Evolutionary conservation across 2,329 filamentous ascomycete species (phyloP).

Genomic region (Nectriaceae sp.): DNA sequence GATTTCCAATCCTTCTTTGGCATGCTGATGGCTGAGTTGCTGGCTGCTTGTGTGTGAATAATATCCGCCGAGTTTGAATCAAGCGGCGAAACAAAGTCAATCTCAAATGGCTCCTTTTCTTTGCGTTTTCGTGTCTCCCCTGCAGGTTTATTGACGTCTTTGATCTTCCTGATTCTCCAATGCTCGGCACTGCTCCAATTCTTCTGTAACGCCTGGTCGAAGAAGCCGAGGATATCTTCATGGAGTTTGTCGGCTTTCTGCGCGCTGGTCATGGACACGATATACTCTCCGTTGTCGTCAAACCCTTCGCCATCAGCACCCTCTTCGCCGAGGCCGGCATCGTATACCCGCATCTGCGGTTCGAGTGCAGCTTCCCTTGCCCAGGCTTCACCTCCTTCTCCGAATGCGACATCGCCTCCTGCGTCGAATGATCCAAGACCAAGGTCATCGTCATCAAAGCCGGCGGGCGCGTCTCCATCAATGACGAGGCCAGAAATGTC

Average conservation of each 20-base stretch:
- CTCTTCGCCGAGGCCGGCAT: conserved; percentile 63
- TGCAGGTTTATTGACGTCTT: conserved; percentile 68
- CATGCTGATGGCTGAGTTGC: conserved; percentile 78
- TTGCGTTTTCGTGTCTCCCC: conserved; percentile 70
- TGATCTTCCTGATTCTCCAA: conserved; percentile 95
- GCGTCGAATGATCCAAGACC: conserved; percentile 72
- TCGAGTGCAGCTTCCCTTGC: conserved; percentile 85
- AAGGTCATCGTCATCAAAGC: conserved; percentile 72
- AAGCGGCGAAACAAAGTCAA: conserved; percentile 82
- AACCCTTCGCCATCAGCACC: conserved; percentile 38
- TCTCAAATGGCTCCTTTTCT: conserved; percentile 95
- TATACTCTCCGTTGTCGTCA: conserved; percentile 68
- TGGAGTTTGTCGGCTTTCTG: conserved; percentile 69
- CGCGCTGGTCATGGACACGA: conserved; percentile 74
- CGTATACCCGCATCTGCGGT: conserved; percentile 81
- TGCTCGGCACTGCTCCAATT: conserved; percentile 99
- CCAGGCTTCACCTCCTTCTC: conserved; percentile 95
- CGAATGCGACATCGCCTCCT: conserved; percentile 78
- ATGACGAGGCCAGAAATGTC: conserved; percentile 81
- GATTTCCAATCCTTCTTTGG: conserved; percentile 96
- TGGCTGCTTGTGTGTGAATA: conserved; percentile 79
- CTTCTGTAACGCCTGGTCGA: conserved; percentile 93
- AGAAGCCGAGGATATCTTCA: conserved; percentile 96
- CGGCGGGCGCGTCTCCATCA: conserved; percentile 81
- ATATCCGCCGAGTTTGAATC: conserved; percentile 70